Evolutionary conservation across 1,284 basidiomycete species (phyloP).

Genomic region (Stygiomarasmius scandens): DNA sequence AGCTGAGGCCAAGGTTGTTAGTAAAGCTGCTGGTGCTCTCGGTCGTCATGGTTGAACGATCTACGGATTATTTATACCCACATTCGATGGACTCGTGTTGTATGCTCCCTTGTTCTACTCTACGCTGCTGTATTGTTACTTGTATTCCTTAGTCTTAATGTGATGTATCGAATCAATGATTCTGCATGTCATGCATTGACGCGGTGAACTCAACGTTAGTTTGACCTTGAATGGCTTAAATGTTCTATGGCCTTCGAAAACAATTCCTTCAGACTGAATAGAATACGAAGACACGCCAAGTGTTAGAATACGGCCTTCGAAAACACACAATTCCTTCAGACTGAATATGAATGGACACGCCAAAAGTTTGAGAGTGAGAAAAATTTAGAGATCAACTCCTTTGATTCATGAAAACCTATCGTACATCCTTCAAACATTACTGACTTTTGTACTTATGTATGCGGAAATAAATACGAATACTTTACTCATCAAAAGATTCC

Average conservation of each 20-base stretch:
- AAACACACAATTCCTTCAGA: too few species aligned
- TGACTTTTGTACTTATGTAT: background rate
- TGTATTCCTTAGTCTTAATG: background rate
- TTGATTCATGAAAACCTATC: background rate
- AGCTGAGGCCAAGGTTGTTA: slow-evolving; percentile 57
- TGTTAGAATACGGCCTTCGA: too few species aligned
- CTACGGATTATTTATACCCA: slow-evolving; percentile 1
- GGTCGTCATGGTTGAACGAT: slow-evolving; percentile 52
- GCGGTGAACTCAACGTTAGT: background rate
- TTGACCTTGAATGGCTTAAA: too few species aligned
- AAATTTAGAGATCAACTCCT: background rate
- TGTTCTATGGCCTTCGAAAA: too few species aligned
- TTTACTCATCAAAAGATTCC: background rate
- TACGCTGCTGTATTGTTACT: background rate
- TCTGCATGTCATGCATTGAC: background rate
- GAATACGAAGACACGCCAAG: too few species aligned
- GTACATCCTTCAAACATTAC: background rate
- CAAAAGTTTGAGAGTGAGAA: background rate
- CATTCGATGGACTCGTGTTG: background rate
- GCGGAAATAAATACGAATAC: background rate
- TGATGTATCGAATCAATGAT: too few species aligned
- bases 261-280: too few species aligned
- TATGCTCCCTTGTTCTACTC: background rate
- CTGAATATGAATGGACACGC: too few species aligned
- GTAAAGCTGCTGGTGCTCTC: slow-evolving; percentile 53